These are phyloP conservation scores for Irpex sp. DNA, from an alignment of 1,284 basidiomycete species.

Conservation along the genomic window DNA sequence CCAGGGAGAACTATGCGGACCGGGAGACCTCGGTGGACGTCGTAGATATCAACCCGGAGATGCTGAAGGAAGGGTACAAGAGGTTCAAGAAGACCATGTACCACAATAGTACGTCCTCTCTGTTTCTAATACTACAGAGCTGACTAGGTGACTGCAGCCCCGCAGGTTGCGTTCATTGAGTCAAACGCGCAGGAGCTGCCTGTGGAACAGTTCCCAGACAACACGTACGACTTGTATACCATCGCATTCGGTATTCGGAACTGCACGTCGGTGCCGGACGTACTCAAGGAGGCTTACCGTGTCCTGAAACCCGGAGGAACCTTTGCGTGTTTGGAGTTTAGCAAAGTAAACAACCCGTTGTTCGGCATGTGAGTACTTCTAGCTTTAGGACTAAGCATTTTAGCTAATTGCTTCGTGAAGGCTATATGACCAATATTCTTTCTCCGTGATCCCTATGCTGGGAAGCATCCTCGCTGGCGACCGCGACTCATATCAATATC, in stretches of 20 bases:
- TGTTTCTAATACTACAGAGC: slow-evolving; percentile 17
- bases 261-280: slow-evolving; percentile 93
- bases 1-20: slow-evolving; percentile 89
- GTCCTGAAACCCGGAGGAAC: slow-evolving; percentile 97
- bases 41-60: slow-evolving; percentile 95
- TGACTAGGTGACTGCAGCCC: slow-evolving; percentile 61
- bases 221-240: slow-evolving; percentile 95
- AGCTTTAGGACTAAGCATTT: background rate
- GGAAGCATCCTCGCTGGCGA: slow-evolving; percentile 97
- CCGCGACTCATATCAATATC: slow-evolving; percentile 95
- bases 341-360: slow-evolving; percentile 91
- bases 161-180: slow-evolving; percentile 93
- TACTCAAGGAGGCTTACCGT: slow-evolving; percentile 91
- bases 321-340: slow-evolving; percentile 97
- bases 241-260: slow-evolving; percentile 99
- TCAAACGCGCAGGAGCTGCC: slow-evolving; percentile 93
- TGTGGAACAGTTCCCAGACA: slow-evolving; percentile 72
- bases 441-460: slow-evolving; percentile 93
- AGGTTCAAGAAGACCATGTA: slow-evolving; percentile 97
- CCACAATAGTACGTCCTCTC: slow-evolving; percentile 83
- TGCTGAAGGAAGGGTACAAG: slow-evolving; percentile 94
- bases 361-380: slow-evolving; percentile 78
- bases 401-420: slow-evolving; percentile 49
- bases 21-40: slow-evolving; percentile 92
- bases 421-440: slow-evolving; percentile 95